Base-by-base conservation (phyloP, 1,139 yeast species). In the Saccharomycopsis hybrid region DNA sequence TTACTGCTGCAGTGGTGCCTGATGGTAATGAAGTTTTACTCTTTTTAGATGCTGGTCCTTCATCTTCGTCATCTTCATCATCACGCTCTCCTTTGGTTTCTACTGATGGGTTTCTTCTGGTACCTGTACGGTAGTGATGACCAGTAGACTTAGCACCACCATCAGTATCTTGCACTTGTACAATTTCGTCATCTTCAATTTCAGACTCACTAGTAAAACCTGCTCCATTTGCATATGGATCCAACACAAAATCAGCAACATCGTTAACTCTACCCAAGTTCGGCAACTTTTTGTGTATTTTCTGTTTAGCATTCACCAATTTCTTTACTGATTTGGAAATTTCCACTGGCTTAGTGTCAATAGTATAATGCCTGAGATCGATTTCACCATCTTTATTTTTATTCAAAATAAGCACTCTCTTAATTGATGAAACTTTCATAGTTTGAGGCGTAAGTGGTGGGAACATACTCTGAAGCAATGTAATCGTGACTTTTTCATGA, bases 391-490 rank as follows among this genome's bases (percentile, higher is more conserved):
- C 80, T 49, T 74, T 80, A 60, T 83, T 83, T 61, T 82, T 85
- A 64, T 85, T 83, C 54, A 94, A 70, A 78, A 94, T 76, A 60
- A 94, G 71, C 7, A 94, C 97, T 59, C 99, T 75, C 61, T 81
- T 83, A 55, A 94, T 90, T 1, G 84, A 72, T 41, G 74, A 70
- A 31, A 92, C 83, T 57, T 80, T 82, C 33, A 95, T 87, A 55
- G 71, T 70, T 55, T 85, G 85, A 27, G 96, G 96, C 24, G 77
- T 79, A 59, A 94, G 83, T 25, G 98, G 89, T 4, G 99, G 99
- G 65, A 92, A 89, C 80, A 92, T 80, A 68, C 89, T 89, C 66
- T 92, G 98, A 69, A 94, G 88, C 71, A 90, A 82, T 2, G 97
- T 87, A 33, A 95, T 80, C 57, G 90, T 66, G 57, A 92, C 74